These are phyloP conservation scores for Phytophthora pistaciae DNA, from an alignment of 352 stramenopile species.

Conservation along the genomic window DNA sequence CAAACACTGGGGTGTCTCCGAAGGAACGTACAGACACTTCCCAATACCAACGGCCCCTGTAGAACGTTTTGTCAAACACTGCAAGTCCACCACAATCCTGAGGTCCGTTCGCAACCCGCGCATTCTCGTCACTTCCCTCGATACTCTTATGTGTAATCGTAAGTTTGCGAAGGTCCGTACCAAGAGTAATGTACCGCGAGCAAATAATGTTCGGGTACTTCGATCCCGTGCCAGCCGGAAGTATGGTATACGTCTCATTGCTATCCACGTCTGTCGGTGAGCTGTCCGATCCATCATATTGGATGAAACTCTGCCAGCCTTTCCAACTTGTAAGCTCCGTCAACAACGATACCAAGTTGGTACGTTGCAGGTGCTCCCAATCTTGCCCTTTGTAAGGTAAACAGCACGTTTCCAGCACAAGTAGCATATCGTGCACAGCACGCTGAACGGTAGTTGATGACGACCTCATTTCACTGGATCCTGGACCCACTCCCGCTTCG, in stretches of 20 bases:
- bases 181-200: conserved; percentile 64
- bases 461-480: conserved; percentile 23
- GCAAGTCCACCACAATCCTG: conserved; percentile 52
- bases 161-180: conserved; percentile 73
- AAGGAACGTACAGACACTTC: conserved; percentile 68
- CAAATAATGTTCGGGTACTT: conserved; percentile 81
- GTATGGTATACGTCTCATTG: conserved; percentile 56
- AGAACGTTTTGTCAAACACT: conserved; percentile 73
- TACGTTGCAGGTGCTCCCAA: conserved; percentile 68
- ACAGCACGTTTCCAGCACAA: conserved; percentile 82
- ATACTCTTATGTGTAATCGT: conserved; percentile 56
- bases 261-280: conserved; percentile 35
- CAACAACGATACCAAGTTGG: conserved; percentile 67
- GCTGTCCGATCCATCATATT: conserved; percentile 61
- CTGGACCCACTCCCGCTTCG: conserved; percentile 19
- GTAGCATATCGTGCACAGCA: conserved; percentile 73
- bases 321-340: conserved; percentile 82
- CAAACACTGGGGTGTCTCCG: conserved; percentile 70
- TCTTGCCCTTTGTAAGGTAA: conserved; percentile 76
- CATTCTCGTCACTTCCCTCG: conserved; percentile 14
- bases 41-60: conserved; percentile 84
- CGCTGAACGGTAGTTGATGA: conserved; percentile 45
- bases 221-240: conserved; percentile 60
- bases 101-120: neutral
- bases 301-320: conserved; percentile 75